These are phyloP conservation scores for Suillus alpinus DNA, from an alignment of 768 basidiomycete genomes.

Conservation along the genomic window DNA sequence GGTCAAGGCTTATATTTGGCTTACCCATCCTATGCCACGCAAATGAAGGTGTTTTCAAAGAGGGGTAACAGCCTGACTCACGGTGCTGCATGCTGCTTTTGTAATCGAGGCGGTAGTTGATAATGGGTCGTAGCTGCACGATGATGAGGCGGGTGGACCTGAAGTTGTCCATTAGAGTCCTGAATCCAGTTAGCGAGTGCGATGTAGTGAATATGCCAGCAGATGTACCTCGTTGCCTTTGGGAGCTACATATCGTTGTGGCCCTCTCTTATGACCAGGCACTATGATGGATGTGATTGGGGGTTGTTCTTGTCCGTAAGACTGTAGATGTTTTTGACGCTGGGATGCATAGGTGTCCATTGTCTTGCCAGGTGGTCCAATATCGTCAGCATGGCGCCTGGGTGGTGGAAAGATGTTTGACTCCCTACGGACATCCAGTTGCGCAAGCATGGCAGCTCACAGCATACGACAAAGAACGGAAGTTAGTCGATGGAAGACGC, in stretches of 20 bases:
- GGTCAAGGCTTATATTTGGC: not conserved
- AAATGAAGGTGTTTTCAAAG: not conserved
- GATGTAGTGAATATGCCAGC: not conserved
- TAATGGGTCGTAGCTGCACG: not conserved
- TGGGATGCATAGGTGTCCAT: not conserved
- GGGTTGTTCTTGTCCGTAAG: not conserved
- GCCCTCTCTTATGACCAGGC: not conserved
- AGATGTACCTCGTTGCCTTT: not conserved
- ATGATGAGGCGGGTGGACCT: not conserved
- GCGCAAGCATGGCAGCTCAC: not conserved
- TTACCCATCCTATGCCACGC: not conserved
- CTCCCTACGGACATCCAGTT: not conserved
- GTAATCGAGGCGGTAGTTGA: not conserved
- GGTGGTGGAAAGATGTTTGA: not conserved
- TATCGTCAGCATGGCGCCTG: no score
- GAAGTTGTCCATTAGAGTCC: not conserved
- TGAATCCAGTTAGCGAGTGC: not conserved
- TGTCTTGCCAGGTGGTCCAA: not conserved
- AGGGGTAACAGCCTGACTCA: not conserved
- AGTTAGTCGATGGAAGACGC: not conserved
- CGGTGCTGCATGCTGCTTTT: not conserved
- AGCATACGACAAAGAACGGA: not conserved
- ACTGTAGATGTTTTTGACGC: not conserved
- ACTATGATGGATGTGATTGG: not conserved
- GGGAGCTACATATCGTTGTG: not conserved